Base-by-base conservation (phyloP, 169 alveolate genomes). In the Theileria orientalis region DNA sequence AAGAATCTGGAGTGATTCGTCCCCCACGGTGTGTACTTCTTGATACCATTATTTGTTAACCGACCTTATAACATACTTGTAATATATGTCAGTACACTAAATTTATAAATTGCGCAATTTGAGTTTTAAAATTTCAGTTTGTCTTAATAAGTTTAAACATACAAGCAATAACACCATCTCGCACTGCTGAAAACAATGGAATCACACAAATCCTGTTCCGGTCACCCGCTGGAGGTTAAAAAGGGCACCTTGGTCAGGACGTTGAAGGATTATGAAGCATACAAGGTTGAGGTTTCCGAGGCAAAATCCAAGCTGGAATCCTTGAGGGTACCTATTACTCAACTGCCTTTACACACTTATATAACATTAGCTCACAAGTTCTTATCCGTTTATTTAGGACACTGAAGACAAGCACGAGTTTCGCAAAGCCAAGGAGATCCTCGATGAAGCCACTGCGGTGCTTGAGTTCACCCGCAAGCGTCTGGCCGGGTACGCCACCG, bases 401-500 rank as follows among this genome's bases (percentile, higher is more conserved):
- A 40, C 64, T 52, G 80, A 59, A 9, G 75, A 70, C 3, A 51
- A 54, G 11, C 78, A 63, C 9, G 79, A 70, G 9, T 14, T 61
- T 33, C 23, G 29, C 14, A 6, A 8, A 35, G 42, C 79, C 2
- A 9, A 14, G 62, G 64, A 64, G 21, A 2, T 63, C 9, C 1
- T 35, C 16, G 35, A 63, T 3, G 79, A 70, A 63, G 1, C 79
- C 3, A 2, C 40, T 3, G 52, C 49, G 16, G 79, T 70, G 2
- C 60, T 70, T 1, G 60, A 51, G 44, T 61, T 62, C 35, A 62
- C 76, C 11, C 62, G 23, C 13, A 49, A 23, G 52, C 7, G 71
- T 2, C 52, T 70, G 11, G 23, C 52, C 27, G 8, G 2, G 30
- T 62, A 16, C 3, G 61, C 61, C 1, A 63, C 21, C 2, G 79